phyloP scores from a whole-genome alignment of 225 moss, liverwort and hornwort species.

The Pseudoscleropodium purum region DNA sequence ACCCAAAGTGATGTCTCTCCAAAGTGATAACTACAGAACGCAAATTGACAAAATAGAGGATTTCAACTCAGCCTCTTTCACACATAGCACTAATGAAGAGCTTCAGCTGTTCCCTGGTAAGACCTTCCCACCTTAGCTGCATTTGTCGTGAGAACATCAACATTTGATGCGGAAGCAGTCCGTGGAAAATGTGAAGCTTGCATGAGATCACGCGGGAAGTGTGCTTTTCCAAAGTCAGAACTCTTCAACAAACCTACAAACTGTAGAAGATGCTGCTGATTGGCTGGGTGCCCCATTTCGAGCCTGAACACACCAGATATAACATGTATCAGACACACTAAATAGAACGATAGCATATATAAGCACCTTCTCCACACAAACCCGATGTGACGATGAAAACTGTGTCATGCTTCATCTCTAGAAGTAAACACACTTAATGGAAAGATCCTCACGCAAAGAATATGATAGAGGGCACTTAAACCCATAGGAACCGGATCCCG shows the following conservation, averaged over 20 bases:
- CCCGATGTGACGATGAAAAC: neutral
- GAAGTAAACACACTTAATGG: neutral
- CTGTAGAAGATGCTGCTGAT: conserved; percentile 41
- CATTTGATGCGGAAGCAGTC: conserved; percentile 16
- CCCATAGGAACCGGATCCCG: neutral
- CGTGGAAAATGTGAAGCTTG: conserved; percentile 14
- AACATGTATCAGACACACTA: neutral
- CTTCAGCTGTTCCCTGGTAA: neutral
- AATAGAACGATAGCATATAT: neutral
- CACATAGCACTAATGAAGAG: neutral
- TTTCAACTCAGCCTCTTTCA: neutral
- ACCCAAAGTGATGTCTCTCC: too few relatives aligned
- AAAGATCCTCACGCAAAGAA: neutral
- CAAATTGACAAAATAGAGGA: neutral
- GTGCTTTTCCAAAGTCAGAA: conserved; percentile 36
- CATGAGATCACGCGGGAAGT: conserved; percentile 40
- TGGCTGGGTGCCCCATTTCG: conserved; percentile 41
- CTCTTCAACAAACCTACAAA: conserved; percentile 38
- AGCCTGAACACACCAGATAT: conserved; percentile 11
- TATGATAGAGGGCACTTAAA: neutral
- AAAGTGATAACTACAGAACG: too few relatives aligned
- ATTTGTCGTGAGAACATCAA: conserved; percentile 16
- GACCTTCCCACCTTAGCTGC: conserved; percentile 26
- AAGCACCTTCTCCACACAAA: neutral
- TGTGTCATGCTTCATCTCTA: neutral